Conservation (phyloP, 164 flowering plant species). For the Tetracentron sinense region DNA sequence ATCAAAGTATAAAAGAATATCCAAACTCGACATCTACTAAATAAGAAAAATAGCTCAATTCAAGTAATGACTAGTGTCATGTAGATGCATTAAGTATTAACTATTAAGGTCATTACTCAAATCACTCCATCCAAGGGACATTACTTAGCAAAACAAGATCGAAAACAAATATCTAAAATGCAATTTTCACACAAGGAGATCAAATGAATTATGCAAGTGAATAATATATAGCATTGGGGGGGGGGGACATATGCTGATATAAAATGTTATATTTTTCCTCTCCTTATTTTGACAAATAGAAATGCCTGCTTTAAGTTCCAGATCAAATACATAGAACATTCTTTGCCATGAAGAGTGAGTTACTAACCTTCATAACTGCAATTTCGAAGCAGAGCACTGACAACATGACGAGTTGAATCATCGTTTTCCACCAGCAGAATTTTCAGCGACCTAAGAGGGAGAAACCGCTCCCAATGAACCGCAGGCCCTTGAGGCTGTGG, state of each 20-base stretch:
- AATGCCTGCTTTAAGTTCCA: not conserved
- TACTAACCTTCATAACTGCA: conserved; percentile 64
- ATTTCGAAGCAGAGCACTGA: conserved; percentile 57
- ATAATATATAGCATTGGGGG: too few relatives aligned
- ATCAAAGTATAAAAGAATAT: too few relatives aligned
- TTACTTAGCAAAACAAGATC: not conserved
- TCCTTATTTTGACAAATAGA: not conserved
- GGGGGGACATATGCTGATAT: not conserved
- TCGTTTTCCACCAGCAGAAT: conserved; percentile 65
- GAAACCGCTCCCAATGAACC: conserved; percentile 64
- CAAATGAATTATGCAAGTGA: not conserved
- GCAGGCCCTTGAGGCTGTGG: conserved; percentile 45
- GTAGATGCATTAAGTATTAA: not conserved
- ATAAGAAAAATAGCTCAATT: too few relatives aligned
- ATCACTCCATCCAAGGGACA: not conserved
- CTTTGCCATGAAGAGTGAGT: not conserved
- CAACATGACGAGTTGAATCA: conserved; percentile 64
- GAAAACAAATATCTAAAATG: not conserved
- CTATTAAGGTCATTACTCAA: conserved; percentile 1
- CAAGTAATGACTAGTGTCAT: not conserved
- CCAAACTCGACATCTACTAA: too few relatives aligned
- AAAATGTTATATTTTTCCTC: too few relatives aligned
- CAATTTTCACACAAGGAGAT: not conserved
- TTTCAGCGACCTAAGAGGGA: conserved; percentile 47
- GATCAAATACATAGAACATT: not conserved